phyloP scores from a whole-genome alignment of 1,139 yeast genomes.

The Nakaseomyces delphensis region DNA sequence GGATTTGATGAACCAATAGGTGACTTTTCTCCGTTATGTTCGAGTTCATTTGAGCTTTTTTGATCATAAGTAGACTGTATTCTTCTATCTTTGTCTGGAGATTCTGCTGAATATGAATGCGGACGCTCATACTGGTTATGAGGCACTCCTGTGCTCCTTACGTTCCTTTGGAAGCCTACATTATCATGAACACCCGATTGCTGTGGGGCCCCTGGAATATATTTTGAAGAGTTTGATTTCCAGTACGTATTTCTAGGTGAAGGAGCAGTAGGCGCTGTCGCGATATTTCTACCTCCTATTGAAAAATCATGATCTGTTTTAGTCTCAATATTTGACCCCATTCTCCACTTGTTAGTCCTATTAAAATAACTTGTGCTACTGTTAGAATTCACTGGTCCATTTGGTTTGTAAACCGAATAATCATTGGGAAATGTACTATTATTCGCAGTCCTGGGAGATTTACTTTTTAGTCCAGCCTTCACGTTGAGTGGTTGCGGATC shows the following conservation, averaged over 20 bases:
- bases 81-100: slow-evolving; percentile 1
- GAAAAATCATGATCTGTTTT: neutral
- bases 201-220: neutral
- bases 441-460: neutral
- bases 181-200: neutral
- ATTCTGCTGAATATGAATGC: slow-evolving; percentile 2
- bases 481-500: neutral
- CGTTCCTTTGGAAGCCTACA: neutral
- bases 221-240: neutral
- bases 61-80: neutral
- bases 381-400: slow-evolving; percentile 7
- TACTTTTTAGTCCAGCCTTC: neutral
- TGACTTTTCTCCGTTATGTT: neutral
- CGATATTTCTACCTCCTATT: neutral
- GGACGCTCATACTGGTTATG: neutral
- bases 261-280: slow-evolving; percentile 1
- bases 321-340: slow-evolving; percentile 10
- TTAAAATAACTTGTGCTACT: slow-evolving; percentile 14
- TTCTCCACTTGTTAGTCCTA: slow-evolving; percentile 21
- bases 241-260: slow-evolving; percentile 5
- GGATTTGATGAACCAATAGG: slow-evolving; percentile 2
- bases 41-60: neutral
- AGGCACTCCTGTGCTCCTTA: neutral
- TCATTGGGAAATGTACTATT: neutral
- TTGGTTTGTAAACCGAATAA: neutral